Evolutionary conservation across 768 basidiomycete genomes (phyloP), one percentile per base, ranked within the genome.

Genomic region (Suillus paluster): DNA sequence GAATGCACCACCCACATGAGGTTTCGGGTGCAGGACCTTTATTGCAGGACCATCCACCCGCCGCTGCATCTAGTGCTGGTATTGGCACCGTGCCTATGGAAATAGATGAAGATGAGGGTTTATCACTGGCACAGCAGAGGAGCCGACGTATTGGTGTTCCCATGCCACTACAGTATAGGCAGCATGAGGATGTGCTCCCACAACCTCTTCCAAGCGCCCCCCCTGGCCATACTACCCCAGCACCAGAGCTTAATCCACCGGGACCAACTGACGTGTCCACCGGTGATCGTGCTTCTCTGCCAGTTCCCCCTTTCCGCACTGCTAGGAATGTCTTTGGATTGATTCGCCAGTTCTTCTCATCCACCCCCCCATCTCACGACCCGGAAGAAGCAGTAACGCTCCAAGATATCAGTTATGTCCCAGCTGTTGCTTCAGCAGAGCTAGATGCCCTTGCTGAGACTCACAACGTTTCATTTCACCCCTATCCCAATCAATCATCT

Each of bases 341-440:
- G 15, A 12, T 49, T 17, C 45, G 27, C 27, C 27, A 56, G 25
- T 62, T 21, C 34, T 36, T 44, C 33, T 34, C 23, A 30, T 30
- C 42, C 21, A 30, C 15, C n/a, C 46, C 48, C 25, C 60, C 60
- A 10, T 36, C 55, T 34, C 53, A 62, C 34, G 55, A 62, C 42
- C 60, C 60, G 11, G 55, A 62, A 7, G 54, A 57, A 19, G 39
- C 7, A 4, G 17, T 6, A 15, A 41, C 15, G 14, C 39, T 41
- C 60, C 27, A 61, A 17, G 10, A 66, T 66, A 33, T 30, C 33
- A n/a, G 61, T 64, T 34, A 61, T 63, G 15, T 66, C 63, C 49
- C 58, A 2, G 57, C 49, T 34, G 33, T 12, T 2, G 38, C 10
- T 60, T 41, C n/a, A 17, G 27, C 5, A 21, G 27, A 27, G 41